Conservation (phyloP, 306 rosid genomes). For the Acacia acuminata region DNA sequence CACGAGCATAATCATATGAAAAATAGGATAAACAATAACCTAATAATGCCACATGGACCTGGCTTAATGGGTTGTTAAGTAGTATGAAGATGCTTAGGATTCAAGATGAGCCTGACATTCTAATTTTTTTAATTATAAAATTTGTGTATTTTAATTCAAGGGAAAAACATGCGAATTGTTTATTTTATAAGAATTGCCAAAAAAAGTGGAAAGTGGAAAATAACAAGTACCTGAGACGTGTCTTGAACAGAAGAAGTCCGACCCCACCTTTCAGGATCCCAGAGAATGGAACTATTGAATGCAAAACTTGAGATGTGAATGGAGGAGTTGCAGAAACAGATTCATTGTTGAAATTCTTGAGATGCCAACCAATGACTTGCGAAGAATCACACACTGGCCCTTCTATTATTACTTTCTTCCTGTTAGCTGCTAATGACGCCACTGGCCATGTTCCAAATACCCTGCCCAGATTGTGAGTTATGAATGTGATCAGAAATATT, state of each 20-base stretch:
- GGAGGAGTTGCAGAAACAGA: constrained; percentile 53
- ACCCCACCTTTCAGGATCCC: constrained; percentile 99
- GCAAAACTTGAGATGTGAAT: constrained; percentile 89
- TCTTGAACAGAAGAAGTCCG: constrained; percentile 89
- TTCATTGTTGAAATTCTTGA: constrained; percentile 65
- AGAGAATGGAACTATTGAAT: constrained; percentile 92
- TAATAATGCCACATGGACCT: not conserved
- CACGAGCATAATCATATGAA: not conserved
- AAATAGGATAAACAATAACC: not conserved
- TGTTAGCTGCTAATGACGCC: constrained; percentile 62
- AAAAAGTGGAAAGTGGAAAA: not conserved
- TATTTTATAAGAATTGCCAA: not conserved
- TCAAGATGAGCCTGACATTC: not conserved
- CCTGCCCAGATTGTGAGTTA: constrained; percentile 38
- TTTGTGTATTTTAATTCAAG: not conserved
- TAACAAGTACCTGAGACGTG: constrained; percentile 68
- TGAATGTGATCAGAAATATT: not conserved
- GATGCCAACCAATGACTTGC: constrained; percentile 92
- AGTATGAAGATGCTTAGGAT: not conserved
- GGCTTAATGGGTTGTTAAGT: not conserved
- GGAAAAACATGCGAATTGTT: too few species aligned
- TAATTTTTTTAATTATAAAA: not conserved
- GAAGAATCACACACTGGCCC: constrained; percentile 96
- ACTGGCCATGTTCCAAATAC: constrained; percentile 96
- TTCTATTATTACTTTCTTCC: constrained; percentile 74